These are phyloP conservation scores for Lactarius psammicola DNA, from an alignment of 768 basidiomycete species.

Conservation along the genomic window DNA sequence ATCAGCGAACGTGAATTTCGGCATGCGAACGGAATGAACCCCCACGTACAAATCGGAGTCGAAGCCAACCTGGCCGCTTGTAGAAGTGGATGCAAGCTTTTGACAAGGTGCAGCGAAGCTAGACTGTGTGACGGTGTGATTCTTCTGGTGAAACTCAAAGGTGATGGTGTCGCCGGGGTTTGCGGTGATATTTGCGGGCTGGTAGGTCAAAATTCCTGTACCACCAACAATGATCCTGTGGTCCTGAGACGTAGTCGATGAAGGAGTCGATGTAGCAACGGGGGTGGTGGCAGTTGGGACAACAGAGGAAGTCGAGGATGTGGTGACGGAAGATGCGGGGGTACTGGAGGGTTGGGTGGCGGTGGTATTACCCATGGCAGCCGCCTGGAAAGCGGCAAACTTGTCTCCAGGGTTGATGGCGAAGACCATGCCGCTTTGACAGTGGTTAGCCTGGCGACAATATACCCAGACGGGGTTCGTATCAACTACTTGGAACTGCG, in stretches of 20 bases:
- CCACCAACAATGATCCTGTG: constrained; percentile 37
- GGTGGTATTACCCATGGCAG: constrained; percentile 42
- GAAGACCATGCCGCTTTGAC: constrained; percentile 63
- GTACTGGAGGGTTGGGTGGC: constrained; percentile 28
- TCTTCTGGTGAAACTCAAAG: constrained; percentile 43
- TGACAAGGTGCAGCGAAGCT: constrained; percentile 39
- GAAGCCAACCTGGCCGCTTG: constrained; percentile 43
- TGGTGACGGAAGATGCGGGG: constrained; percentile 8
- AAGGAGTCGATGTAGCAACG: constrained; percentile 28
- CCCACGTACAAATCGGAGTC: constrained; percentile 41
- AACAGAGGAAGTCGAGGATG: constrained; percentile 31
- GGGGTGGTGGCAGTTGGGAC: constrained; percentile 37
- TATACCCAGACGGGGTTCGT: constrained; percentile 56
- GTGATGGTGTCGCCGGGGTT: constrained; percentile 41
- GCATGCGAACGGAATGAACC: background rate
- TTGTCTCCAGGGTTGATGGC: constrained; percentile 59
- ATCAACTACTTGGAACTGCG: constrained; percentile 43
- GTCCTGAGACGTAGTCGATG: constrained; percentile 32
- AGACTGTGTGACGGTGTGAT: constrained; percentile 42
- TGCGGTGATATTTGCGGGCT: constrained; percentile 39
- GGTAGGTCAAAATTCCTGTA: constrained; percentile 32
- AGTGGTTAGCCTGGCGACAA: constrained; percentile 57
- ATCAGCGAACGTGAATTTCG: background rate
- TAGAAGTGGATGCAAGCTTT: constrained; percentile 43
- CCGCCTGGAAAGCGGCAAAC: constrained; percentile 53